These are phyloP conservation scores for Pholiota adiposa DNA, from an alignment of 1,284 basidiomycete species.

Conservation along the genomic window DNA sequence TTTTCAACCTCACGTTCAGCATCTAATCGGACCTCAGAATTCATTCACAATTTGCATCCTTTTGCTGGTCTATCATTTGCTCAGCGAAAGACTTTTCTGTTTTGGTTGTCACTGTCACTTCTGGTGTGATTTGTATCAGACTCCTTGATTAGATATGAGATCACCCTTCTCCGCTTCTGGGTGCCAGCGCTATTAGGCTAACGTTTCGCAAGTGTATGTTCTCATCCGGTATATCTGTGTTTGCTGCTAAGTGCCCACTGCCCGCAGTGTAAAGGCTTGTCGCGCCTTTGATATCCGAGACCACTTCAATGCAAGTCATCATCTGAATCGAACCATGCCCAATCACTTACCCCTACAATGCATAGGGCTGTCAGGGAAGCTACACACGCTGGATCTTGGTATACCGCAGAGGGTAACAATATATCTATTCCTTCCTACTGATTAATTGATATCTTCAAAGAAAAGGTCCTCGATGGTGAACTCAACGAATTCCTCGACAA, in stretches of 20 bases:
- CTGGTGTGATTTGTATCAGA: conserved; percentile 3
- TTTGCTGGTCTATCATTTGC: background rate
- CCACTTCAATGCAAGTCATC: conserved; percentile 20
- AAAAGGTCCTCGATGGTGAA: conserved; percentile 58
- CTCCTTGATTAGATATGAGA: conserved; percentile 15
- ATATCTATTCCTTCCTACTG: conserved; percentile 7
- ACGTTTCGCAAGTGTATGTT: background rate
- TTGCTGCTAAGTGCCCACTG: background rate
- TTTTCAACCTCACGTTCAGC: conserved; percentile 5
- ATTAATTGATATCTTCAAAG: conserved; percentile 42
- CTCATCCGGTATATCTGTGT: background rate
- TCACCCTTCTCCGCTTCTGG: conserved; percentile 3
- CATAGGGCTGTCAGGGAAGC: conserved; percentile 51
- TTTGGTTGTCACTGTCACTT: conserved; percentile 10
- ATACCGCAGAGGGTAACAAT: conserved; percentile 67
- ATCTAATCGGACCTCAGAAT: conserved; percentile 3
- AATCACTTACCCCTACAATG: background rate
- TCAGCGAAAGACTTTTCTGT: background rate
- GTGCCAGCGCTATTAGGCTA: background rate
- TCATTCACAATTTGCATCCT: background rate
- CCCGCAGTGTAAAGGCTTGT: background rate
- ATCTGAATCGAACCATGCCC: background rate
- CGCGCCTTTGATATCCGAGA: background rate
- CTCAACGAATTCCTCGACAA: conserved; percentile 67
- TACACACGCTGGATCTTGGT: conserved; percentile 93